Conservation (phyloP, 1,139 yeast genomes). For the Blastobotrys elegans region DNA sequence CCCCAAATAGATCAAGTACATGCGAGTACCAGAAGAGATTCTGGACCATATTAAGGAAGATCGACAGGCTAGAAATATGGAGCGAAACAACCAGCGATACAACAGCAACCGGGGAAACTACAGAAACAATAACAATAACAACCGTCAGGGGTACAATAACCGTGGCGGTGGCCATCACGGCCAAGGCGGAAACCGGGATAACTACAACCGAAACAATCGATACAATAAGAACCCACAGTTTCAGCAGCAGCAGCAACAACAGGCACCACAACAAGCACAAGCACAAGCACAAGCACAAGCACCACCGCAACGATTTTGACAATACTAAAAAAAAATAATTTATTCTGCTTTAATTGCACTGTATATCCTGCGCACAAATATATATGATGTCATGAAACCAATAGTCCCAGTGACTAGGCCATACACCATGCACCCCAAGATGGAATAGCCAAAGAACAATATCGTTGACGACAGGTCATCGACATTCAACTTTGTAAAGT, state of each 20-base stretch:
- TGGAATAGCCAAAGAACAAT: slow-evolving; percentile 67
- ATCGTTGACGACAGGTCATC: slow-evolving; percentile 63
- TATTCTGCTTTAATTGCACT: slow-evolving; percentile 53
- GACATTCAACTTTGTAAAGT: slow-evolving; percentile 34
- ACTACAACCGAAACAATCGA: neutral
- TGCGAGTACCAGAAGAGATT: slow-evolving; percentile 57
- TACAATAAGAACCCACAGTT: slow-evolving; percentile 14
- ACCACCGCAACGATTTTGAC: neutral
- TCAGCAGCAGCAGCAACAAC: slow-evolving; percentile 33
- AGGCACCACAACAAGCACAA: slow-evolving; percentile 20
- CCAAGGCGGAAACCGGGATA: slow-evolving; percentile 21
- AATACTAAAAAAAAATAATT: neutral
- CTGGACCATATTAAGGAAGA: slow-evolving; percentile 64
- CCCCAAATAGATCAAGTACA: slow-evolving; percentile 49
- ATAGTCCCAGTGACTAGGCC: slow-evolving; percentile 75
- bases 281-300: neutral
- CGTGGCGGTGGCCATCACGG: slow-evolving; percentile 24
- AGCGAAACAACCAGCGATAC: slow-evolving; percentile 37
- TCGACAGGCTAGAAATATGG: slow-evolving; percentile 62
- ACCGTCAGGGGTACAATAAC: neutral
- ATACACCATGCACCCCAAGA: slow-evolving; percentile 55
- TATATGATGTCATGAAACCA: slow-evolving; percentile 59
- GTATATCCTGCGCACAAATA: slow-evolving; percentile 56
- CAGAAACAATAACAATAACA: slow-evolving; percentile 19
- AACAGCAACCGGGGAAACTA: slow-evolving; percentile 34